Evolutionary conservation across 1,284 basidiomycete genomes (phyloP), one percentile per base, ranked within the genome.

Genomic region (Cutaneotrichosporon sp.): DNA sequence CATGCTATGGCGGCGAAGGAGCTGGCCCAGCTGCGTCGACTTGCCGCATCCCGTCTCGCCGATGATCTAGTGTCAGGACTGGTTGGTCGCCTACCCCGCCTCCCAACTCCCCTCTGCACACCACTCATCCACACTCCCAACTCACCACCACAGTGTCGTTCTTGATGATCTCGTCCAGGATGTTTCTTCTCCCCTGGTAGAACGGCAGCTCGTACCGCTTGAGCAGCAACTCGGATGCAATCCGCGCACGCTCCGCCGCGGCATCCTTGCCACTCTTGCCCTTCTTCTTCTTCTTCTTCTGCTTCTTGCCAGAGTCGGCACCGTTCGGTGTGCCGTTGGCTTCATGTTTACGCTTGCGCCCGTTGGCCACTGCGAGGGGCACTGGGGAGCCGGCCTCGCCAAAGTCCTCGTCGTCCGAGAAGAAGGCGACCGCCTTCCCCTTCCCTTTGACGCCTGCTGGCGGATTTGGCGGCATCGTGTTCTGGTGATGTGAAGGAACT

Each of bases 41-140:
- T 99, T 99, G 65, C 95, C 95, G 27, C 93, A 97, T 38, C 95
- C 97, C 0, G 95, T 99, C 81, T 99, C 95, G 57, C 95, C 95
- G 18, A 99, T 83, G 25, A 99, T 84, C 77, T 79, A 29, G 3
- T 27, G 45, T 57, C 24, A 57, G 55, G 18, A 22, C 34, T 36
- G 22, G 14, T 22, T 29, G 6, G 4, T 2, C 36, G 3, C n/a
- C n/a, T n/a, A n/a, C n/a, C 22, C 45, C 45, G 9, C 3, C 6
- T 16, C 51, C 20, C 27, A 24, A 24, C 4, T 6, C 27, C 8
- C 13, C 13, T 6, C 20, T 29, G 36, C 36, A 34, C 54, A 16
- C 11, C 20, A 20, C n/a, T 24, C 22, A 24, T 10, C 8, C 42
- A 11, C n/a, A 7, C 20, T 20, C 9, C 36, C 38, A 13, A 67